phyloP scores from a whole-genome alignment of 23 red algal genomes.

The Chondrus crispus region DNA sequence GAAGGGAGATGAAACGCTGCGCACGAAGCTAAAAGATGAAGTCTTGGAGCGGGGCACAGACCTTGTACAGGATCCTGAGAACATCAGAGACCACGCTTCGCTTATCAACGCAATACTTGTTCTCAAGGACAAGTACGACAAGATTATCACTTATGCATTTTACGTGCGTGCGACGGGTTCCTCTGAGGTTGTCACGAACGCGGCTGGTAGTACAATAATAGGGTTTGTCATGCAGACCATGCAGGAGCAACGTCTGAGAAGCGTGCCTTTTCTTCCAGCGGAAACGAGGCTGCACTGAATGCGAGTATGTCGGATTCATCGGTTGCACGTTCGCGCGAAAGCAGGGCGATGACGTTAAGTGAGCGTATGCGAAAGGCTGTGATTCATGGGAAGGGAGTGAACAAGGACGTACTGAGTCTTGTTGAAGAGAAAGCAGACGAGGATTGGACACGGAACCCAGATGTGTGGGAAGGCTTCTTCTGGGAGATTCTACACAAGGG shows the following conservation, averaged over 20 bases:
- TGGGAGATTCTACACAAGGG: slow-evolving; percentile 11
- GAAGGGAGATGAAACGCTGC: slow-evolving; percentile 69
- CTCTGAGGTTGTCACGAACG: background rate
- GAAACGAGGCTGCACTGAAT: no score
- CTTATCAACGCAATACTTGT: slow-evolving; percentile 61
- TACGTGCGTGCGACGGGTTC: background rate
- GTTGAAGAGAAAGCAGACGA: no score
- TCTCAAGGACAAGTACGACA: slow-evolving; percentile 71
- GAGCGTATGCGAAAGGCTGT: no score
- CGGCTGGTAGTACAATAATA: background rate
- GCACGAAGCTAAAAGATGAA: slow-evolving; percentile 65
- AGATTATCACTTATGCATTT: slow-evolving; percentile 41
- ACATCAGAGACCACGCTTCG: slow-evolving; percentile 45
- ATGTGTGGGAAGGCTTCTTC: background rate
- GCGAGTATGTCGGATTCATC: no score
- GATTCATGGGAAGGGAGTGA: no score
- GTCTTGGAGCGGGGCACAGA: slow-evolving; percentile 52
- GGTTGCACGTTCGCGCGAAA: no score
- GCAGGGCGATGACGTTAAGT: no score
- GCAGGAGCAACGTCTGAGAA: no score
- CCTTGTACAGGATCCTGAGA: slow-evolving; percentile 53
- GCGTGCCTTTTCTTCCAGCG: no score
- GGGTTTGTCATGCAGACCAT: no score
- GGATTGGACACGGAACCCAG: background rate
- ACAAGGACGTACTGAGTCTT: no score